Base-by-base conservation (phyloP, 164 flowering plant genomes). In the Dillenia turbinata region DNA sequence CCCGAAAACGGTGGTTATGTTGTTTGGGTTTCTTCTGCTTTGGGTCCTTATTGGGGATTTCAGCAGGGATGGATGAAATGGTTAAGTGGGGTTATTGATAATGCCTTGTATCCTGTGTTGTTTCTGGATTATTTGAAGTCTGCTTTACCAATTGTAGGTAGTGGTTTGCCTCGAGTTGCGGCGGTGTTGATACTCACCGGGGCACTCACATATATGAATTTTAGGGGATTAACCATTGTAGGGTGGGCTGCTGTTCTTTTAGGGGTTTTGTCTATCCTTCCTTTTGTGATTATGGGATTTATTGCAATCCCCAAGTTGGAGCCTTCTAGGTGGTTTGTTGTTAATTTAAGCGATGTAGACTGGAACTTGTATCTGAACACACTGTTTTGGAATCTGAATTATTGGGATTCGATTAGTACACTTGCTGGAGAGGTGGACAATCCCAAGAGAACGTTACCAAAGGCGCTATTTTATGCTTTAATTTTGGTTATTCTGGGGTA, bases 71-170 rank as follows among this genome's bases (percentile, higher is more conserved):
- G 85, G 85, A 77, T 81, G 85, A 83, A 83, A 69, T 81, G 87
- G 87, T 71, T 81, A n/a, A 81, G 87, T 67, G 87, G 87, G 43
- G 85, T 83, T 17, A 83, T 83, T n/a, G 88, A 83, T 64, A 83
- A 83, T 66, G 88, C 88, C 24, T 53, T 83, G 2, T 81, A 83
- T 60, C 87, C 85, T 8, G 79, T 83, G 48, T 56, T 83, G 62
- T 81, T 83, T 66, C 74, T 83, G 6, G 88, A 83, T 64, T 83
- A 83, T 69, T 9, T 83, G 49, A 78, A 79, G 62, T 73, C 85
- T 5, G 73, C 57, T 0, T 46, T 79, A 51, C 83, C 85, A 2
- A 71, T 58, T 44, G 43, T 83, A 49, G 76, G 63, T 13, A 74
- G 67, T 45, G 82, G 81, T 10, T 64, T 59, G 5, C 83, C 85